These are phyloP conservation scores for Adansonia rubrostipa DNA, from an alignment of 441 rosid genomes.

Conservation along the genomic window DNA sequence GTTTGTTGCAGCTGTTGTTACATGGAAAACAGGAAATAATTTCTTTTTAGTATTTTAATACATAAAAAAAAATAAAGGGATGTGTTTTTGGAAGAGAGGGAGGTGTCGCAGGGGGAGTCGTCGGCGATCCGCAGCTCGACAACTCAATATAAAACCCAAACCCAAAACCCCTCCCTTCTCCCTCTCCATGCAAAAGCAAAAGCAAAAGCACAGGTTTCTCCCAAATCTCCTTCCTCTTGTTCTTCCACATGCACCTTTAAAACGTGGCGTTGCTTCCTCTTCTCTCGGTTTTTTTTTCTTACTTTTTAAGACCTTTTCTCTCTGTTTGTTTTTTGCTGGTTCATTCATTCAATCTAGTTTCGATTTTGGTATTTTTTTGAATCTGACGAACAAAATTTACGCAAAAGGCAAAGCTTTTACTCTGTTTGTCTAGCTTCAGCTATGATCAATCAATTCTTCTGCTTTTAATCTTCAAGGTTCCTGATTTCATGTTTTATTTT, in stretches of 20 bases:
- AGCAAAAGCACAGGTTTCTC: neutral
- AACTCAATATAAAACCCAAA: neutral
- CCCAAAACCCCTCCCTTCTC: neutral
- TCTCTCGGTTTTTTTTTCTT: constrained; percentile 15
- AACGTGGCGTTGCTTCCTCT: constrained; percentile 37
- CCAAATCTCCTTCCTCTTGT: neutral
- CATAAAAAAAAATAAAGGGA: neutral
- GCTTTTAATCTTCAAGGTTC: neutral
- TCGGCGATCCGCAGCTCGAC: constrained; percentile 16
- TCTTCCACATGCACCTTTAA: constrained; percentile 15
- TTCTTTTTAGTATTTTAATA: too few species aligned
- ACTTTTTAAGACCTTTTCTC: constrained; percentile 2
- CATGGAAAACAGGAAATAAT: neutral
- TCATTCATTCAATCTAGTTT: neutral
- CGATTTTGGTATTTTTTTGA: too few species aligned
- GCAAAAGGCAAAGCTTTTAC: neutral
- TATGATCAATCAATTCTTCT: neutral
- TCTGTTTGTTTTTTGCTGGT: neutral
- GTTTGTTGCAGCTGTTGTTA: neutral
- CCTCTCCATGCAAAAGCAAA: neutral
- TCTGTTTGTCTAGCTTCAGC: neutral
- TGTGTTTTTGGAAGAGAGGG: neutral
- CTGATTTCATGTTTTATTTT: too few species aligned
- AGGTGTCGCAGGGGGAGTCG: neutral
- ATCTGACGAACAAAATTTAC: neutral